Conservation (phyloP, 1,139 yeast species). For the Yamadazyma dushanensis region DNA sequence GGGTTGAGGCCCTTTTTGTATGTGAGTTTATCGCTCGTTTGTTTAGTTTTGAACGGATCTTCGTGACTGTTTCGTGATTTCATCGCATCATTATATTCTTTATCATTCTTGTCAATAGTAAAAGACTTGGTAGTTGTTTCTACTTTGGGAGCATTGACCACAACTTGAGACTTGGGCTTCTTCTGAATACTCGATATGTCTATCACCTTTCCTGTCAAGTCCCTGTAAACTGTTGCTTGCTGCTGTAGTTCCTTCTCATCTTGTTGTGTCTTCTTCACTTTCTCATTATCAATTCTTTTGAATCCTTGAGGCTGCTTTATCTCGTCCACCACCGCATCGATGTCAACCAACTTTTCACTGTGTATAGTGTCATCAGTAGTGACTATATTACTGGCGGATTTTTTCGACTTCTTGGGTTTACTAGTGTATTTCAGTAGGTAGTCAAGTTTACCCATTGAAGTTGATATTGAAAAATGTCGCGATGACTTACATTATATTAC, state of each 20-base stretch:
- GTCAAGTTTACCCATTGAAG: constrained; percentile 17
- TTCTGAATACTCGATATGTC: constrained; percentile 24
- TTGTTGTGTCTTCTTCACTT: not conserved
- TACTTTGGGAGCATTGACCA: constrained; percentile 5
- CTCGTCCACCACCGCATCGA: constrained; percentile 23
- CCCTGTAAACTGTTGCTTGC: constrained; percentile 38
- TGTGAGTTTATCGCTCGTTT: constrained; percentile 18
- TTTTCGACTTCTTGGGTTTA: constrained; percentile 15
- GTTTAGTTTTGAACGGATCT: constrained; percentile 59
- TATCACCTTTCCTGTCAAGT: constrained; percentile 37
- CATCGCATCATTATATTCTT: constrained; percentile 35
- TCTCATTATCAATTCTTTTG: constrained; percentile 32
- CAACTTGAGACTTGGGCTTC: constrained; percentile 8
- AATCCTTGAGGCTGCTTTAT: constrained; percentile 41
- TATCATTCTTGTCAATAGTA: constrained; percentile 36
- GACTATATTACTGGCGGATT: constrained; percentile 12
- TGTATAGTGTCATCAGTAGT: constrained; percentile 13
- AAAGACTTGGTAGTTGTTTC: constrained; percentile 23
- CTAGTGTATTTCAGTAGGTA: constrained; percentile 20
- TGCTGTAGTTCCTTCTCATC: constrained; percentile 6
- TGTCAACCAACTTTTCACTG: constrained; percentile 6
- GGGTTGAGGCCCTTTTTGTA: constrained; percentile 53
- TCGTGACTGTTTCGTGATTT: constrained; percentile 45
- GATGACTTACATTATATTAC: constrained; percentile 1
- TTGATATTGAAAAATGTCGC: not conserved